Evolutionary conservation across 1,284 basidiomycete species (phyloP), one percentile per base, ranked within the genome.

Genomic region (Austroboletus novae-zelandiae): DNA sequence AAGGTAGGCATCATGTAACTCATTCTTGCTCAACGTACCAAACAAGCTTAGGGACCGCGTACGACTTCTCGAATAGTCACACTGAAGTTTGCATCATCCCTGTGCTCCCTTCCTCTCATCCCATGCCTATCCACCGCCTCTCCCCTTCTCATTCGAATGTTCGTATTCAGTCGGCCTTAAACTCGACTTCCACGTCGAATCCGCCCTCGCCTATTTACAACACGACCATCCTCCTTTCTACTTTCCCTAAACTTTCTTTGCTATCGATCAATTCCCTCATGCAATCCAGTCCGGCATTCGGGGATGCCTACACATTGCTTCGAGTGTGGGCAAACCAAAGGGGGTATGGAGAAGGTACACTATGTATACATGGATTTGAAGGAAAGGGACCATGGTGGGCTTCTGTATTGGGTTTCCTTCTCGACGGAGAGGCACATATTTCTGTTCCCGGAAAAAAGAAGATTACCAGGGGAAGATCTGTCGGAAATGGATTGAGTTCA

Each of bases 281-380:
- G 42, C 75, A 86, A 54, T 70, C 76, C 13, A 76, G 81, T 5
- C 77, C 86, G 0, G 79, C 84, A 0, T 93, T 91, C 62, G 69
- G 73, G 2, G 89, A 95, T 53, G 92, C 91, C 8, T 71, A 93
- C 17, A 76, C 87, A 1, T 74, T 98, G 10, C 80, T 98, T 48
- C 81, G 92, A 18, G 81, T 96, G 17, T 98, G 95, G 96, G 90
- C 91, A 1, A 86, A 87, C 48, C 90, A 95, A 64, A 80, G 94
- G 18, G 93, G 92, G 0, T 91, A 91, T 57, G 77, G 81, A 2
- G 74, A 74, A 45, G 79, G 82, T 5, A 59, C 69, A 37, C 64
- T 80, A 51, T 86, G 84, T 56, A 74, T 89, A 2, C 74, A 77
- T 35, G 91, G 88, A 0, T 86, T 86, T 57, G 86, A 82, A 61